Evolutionary conservation across 1,284 basidiomycete genomes (phyloP), one percentile per base, ranked within the genome.

Genomic region (Marasmius tenuissimus): DNA sequence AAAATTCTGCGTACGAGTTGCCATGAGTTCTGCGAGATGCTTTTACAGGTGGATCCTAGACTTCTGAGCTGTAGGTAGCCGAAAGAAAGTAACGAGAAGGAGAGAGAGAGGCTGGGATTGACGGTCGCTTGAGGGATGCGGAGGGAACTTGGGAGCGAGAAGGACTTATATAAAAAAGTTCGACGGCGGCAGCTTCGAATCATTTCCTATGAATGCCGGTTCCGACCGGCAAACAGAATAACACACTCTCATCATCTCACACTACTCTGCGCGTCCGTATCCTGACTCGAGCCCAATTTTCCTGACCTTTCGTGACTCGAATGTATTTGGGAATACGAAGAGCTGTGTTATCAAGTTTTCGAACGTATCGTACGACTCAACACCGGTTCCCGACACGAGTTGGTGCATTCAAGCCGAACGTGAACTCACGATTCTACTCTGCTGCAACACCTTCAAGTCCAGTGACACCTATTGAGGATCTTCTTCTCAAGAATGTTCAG

Each of bases 1-100:
- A 45, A 40, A 16, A 16, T 38, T 18, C 18, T 55, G 37, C 61
- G 22, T 58, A 63, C 62, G 62, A 39, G 62, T 63, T 39, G 62
- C 62, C 62, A 63, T 63, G 48, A n/a, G 48, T 53, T 40, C 9
- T 16, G 50, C 11, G 27, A 11, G 27, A 22, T 27, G 27, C 27
- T 27, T 27, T 27, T 27, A 27, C 27, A 4, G 4, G 27, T 27
- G 4, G 27, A 27, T 27, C 27, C 27, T 27, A 27, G 27, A 27
- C 27, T 27, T 27, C 4, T 4, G 27, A 27, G 27, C 27, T 27
- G 27, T 2, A 27, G 27, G 27, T 27, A 4, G 4, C 27, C 27
- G 27, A 4, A 27, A 27, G n/a, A 27, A 27, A 27, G 27, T 27
- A 27, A 27, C 27, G 27, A 27, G 4, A 4, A 27, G 27, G 27